These are phyloP conservation scores for Aspergillus diversus DNA, from an alignment of 495 filamentous ascomycete species.

Conservation along the genomic window DNA sequence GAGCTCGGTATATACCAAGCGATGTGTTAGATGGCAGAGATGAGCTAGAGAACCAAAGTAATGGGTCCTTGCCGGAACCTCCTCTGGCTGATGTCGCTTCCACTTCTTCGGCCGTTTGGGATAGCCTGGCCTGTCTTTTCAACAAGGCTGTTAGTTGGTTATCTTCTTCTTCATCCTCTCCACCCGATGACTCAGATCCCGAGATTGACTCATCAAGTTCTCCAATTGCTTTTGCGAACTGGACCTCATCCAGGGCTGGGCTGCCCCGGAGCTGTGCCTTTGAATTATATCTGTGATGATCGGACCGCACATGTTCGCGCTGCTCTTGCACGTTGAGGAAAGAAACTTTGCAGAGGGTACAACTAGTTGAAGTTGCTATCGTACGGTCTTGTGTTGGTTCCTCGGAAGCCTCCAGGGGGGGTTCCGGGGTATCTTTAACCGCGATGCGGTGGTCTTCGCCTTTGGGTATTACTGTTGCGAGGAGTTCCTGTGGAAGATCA, in stretches of 20 bases:
- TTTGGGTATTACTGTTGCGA: slow-evolving; percentile 69
- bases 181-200: slow-evolving; percentile 67
- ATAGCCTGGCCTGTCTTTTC: slow-evolving; percentile 79
- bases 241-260: slow-evolving; percentile 67
- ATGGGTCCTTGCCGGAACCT: slow-evolving; percentile 67
- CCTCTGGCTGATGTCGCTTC: slow-evolving; percentile 52
- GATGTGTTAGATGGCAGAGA: slow-evolving; percentile 75
- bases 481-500: slow-evolving; percentile 78
- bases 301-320: slow-evolving; percentile 82
- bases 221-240: slow-evolving; percentile 83
- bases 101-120: slow-evolving; percentile 54
- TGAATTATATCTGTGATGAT: slow-evolving; percentile 91
- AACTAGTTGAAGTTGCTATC: slow-evolving; percentile 70
- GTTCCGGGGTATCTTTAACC: slow-evolving; percentile 28
- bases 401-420: slow-evolving; percentile 26
- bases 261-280: slow-evolving; percentile 81
- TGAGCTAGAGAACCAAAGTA: slow-evolving; percentile 84
- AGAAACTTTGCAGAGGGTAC: slow-evolving; percentile 74
- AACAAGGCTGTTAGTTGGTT: slow-evolving; percentile 70
- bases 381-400: slow-evolving; percentile 43
- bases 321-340: slow-evolving; percentile 80
- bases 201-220: slow-evolving; percentile 90
- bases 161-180: slow-evolving; percentile 58
- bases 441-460: slow-evolving; percentile 38
- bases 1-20: slow-evolving; percentile 80